Conservation (phyloP, 139 green algal species). For the Micractinium conductrix region DNA sequence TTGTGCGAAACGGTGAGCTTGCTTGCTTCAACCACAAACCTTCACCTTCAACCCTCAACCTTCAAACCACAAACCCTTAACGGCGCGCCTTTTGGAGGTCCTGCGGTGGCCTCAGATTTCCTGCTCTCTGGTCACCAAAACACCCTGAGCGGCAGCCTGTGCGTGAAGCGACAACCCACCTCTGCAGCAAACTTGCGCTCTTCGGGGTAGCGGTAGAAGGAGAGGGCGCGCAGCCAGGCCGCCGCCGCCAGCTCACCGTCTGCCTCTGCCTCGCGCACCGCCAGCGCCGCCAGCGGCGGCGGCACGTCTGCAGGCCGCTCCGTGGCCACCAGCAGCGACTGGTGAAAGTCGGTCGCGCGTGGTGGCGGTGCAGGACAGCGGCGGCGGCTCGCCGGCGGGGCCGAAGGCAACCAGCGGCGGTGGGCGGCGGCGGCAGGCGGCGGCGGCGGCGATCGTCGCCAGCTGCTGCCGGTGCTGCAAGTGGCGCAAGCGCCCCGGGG, state of each 20-base stretch:
- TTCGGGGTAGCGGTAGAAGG: slow-evolving; percentile 63
- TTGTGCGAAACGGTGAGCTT: too few species aligned
- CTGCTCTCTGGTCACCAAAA: too few species aligned
- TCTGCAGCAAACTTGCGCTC: slow-evolving; percentile 62
- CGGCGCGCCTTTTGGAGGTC: too few species aligned
- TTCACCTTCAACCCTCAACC: too few species aligned
- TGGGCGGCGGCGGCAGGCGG: background rate
- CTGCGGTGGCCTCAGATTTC: too few species aligned
- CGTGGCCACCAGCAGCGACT: slow-evolving; percentile 10
- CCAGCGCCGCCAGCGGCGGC: background rate
- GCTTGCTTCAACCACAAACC: too few species aligned
- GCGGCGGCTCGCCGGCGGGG: background rate
- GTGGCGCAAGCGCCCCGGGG: too few species aligned
- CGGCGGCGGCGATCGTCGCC: background rate
- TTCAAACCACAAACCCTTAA: too few species aligned
- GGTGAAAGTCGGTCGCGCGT: slow-evolving; percentile 24
- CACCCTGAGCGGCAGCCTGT: too few species aligned
- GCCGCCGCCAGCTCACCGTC: slow-evolving; percentile 53
- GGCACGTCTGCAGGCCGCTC: background rate
- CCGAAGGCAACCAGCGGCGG: background rate
- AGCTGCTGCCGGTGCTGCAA: too few species aligned
- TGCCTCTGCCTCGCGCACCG: slow-evolving; percentile 21
- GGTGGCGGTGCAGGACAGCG: background rate
- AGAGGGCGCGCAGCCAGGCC: slow-evolving; percentile 48
- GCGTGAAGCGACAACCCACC: too few species aligned